Evolutionary conservation across 345 rosid species (phyloP), one percentile per base, ranked within the genome.

Genomic region (Aurinia saxatilis): DNA sequence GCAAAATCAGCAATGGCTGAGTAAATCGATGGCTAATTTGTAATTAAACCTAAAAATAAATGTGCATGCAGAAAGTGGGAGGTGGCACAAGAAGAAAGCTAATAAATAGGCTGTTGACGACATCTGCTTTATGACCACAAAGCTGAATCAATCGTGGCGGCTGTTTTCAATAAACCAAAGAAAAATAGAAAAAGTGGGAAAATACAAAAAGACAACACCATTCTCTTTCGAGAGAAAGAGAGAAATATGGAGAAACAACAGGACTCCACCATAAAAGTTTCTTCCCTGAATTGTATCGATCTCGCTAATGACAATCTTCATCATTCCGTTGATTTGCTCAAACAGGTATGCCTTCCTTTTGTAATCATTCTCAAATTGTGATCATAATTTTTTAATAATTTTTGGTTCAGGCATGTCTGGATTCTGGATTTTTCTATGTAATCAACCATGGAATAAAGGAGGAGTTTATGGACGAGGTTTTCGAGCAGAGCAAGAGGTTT

Each of bases 341-440:
- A 70, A 14, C 63, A 70, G 45, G 69, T 39, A 1, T 35, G 12
- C 27, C 10, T 44, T 19, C 4, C 5, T 44, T 29, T 47, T 1
- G 12, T 17, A 12, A 17, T 8, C n/a, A n/a, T n/a, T n/a, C n/a
- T n/a, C n/a, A n/a, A n/a, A n/a, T 37, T 59, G 38, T 35, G 15
- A 29, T 10, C 0, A 36, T 6, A 15, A 35, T 10, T 27, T 14
- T 0, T 19, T 17, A 21, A 36, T 52, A n/a, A n/a, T n/a, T n/a
- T 17, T 36, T 37, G 50, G 37, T 61, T 14, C 46, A 88, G 96
- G 87, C 96, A 57, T 91, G 96, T 68, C 61, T 88, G 62, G 98
- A 91, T 67, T 41, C 78, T 55, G 95, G 92, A 40, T 86, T 86
- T 70, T 88, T 91, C 78, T 88, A 91, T 70, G 86, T 91, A 38